phyloP scores from a whole-genome alignment of 257 asterid genomes.

The Nyctanthes arbortristis region DNA sequence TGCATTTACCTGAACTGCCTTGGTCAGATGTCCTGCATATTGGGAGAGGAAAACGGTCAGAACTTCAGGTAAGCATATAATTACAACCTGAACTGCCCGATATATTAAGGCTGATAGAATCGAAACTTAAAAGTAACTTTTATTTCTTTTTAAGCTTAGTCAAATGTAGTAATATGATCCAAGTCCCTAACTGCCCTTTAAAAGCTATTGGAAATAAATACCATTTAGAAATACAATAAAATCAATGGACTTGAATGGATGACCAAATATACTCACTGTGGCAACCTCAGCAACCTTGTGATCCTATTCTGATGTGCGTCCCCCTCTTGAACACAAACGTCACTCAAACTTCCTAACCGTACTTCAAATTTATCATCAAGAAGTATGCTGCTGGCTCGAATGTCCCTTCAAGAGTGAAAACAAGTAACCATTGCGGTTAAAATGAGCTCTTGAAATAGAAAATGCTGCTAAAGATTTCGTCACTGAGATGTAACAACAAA shows the following conservation, averaged over 20 bases:
- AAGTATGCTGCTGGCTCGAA: conserved; percentile 96
- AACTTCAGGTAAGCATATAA: conserved; percentile 8
- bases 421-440: conserved; percentile 16
- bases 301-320: conserved; percentile 67
- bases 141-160: not conserved
- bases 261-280: conserved; percentile 71
- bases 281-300: conserved; percentile 74
- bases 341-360: conserved; percentile 88
- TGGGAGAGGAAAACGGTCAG: conserved; percentile 34
- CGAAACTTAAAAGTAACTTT: not conserved
- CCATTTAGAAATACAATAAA: not conserved
- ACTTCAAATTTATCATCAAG: conserved; percentile 97
- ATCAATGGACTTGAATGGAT: conserved; percentile 1
- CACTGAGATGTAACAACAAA: conserved; percentile 1
- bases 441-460: not conserved
- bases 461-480: not conserved
- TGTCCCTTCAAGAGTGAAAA: conserved; percentile 58
- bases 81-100: not conserved
- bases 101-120: not conserved
- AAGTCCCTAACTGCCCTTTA: not conserved
- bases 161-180: not conserved
- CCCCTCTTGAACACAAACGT: conserved; percentile 87
- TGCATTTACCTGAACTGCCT: conserved; percentile 65
- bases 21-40: conserved; percentile 76
- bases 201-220: not conserved